These are phyloP conservation scores for Diaporthe vaccinii DNA, from an alignment of 2,329 filamentous ascomycete species.

Conservation along the genomic window DNA sequence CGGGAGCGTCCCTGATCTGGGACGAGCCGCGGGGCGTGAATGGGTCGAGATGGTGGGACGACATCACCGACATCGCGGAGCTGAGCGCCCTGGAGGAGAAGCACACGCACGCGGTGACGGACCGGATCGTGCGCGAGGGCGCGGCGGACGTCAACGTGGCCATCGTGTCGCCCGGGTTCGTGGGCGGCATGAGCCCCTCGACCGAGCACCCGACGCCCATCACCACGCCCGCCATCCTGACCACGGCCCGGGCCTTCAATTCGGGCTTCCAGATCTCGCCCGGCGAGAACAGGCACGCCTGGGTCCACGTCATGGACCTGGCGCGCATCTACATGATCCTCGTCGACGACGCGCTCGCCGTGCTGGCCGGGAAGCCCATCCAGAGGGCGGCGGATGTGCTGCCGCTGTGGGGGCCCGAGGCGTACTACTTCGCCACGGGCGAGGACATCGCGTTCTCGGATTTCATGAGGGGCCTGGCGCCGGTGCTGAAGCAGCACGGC, in stretches of 20 bases:
- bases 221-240: slow-evolving; percentile 39
- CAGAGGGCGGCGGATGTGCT: neutral
- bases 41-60: slow-evolving; percentile 42
- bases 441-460: slow-evolving; percentile 40
- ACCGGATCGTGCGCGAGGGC: slow-evolving; percentile 39
- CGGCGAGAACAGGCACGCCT: slow-evolving; percentile 41
- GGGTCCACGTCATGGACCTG: slow-evolving; percentile 43
- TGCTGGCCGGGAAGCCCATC: slow-evolving; percentile 38
- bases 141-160: slow-evolving; percentile 42
- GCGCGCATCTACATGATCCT: slow-evolving; percentile 41
- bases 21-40: slow-evolving; percentile 38
- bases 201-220: slow-evolving; percentile 34
- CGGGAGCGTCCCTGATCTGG: slow-evolving; percentile 43
- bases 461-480: slow-evolving; percentile 36
- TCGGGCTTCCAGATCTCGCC: slow-evolving; percentile 41
- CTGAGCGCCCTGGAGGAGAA: slow-evolving; percentile 37
- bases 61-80: slow-evolving; percentile 40
- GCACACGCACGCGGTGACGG: slow-evolving; percentile 43
- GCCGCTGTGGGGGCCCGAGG: slow-evolving; percentile 42
- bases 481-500: slow-evolving; percentile 39
- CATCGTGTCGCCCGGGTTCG: slow-evolving; percentile 40
- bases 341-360: slow-evolving; percentile 39
- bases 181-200: slow-evolving; percentile 39
- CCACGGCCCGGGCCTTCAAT: slow-evolving; percentile 40
- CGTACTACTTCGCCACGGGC: slow-evolving; percentile 43